Base-by-base conservation (phyloP, 2,329 filamentous ascomycete species). In the Venturia carpophila region DNA sequence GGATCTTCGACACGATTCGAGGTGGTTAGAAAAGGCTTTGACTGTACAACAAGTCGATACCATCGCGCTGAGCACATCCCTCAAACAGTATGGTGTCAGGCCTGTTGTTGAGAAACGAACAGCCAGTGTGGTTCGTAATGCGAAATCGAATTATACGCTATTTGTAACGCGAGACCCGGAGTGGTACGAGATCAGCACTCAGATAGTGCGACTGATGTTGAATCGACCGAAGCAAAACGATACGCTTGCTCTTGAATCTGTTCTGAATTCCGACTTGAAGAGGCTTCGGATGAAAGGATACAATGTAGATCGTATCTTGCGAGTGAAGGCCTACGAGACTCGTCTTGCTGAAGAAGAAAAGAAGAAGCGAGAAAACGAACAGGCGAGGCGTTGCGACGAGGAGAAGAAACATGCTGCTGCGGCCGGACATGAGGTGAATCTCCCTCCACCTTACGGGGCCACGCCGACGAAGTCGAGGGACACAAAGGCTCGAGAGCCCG, bases 221-320 rank as follows among this genome's bases (percentile, higher is more conserved):
- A 85, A 85, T 63, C 85, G 91, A 27, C 92, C 93, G 9, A 93
- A 90, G 68, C 90, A 96, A 71, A 90, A 95, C 72, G 92, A 93
- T 1, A 91, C 91, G 64, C 83, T 97, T 65, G 93, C 94, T 64
- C 86, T 99, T 65, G 94, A 97, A 76, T 92, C 91, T 64, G 88
- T 99, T 68, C 79, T 99, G 45, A 93, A 90, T 66, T 87, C 94
- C 10, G 91, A 93, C 70, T 81, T 99, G 30, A 84, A 89, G 60
- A 87, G 92, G 63, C 79, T 99, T 49, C 87, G 91, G 70, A 86
- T 87, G 67, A 91, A 94, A 68, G 94, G 94, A 1, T 97, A 97
- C 80, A 97, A 99, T 69, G 94, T 99, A 47, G 91, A 97, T 72
- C 88, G 94, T 62, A 97, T 99, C 68, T 81, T 99, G 27, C 86